Conservation (phyloP, 768 basidiomycete species). For the Tylopilus felleus region DNA sequence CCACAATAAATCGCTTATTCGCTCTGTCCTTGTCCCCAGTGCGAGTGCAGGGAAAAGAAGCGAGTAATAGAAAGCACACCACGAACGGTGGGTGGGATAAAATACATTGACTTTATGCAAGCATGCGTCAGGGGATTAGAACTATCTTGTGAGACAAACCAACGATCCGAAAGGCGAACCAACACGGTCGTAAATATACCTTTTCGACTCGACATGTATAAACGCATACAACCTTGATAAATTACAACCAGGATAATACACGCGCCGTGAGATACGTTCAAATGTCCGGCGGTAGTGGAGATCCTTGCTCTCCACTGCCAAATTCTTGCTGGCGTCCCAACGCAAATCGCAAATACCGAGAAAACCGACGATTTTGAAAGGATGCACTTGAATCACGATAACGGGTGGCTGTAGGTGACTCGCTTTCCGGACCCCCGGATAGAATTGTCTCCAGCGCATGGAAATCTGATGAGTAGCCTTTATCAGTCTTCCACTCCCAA, state of each 20-base stretch:
- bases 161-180: not conserved
- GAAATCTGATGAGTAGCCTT: constrained; percentile 42
- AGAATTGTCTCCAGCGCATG: constrained; percentile 59
- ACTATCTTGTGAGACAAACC: too few relatives aligned
- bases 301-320: constrained; percentile 32
- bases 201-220: not conserved
- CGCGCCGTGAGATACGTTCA: constrained; percentile 1
- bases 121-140: not conserved
- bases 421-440: constrained; percentile 30
- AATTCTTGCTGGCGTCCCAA: constrained; percentile 45
- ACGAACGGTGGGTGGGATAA: not conserved
- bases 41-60: not conserved
- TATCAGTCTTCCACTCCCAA: not conserved
- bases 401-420: constrained; percentile 5
- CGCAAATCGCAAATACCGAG: constrained; percentile 55
- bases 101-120: too few relatives aligned
- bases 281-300: constrained; percentile 1
- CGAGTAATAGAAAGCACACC: not conserved
- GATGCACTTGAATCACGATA: constrained; percentile 15
- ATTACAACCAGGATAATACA: not conserved
- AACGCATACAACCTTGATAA: not conserved
- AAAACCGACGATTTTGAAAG: constrained; percentile 48
- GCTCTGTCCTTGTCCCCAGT: not conserved
- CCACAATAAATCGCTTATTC: not conserved
- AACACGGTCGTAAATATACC: not conserved